phyloP scores from a whole-genome alignment of 2,329 filamentous ascomycete species.

The Lasiodiplodia sp. region DNA sequence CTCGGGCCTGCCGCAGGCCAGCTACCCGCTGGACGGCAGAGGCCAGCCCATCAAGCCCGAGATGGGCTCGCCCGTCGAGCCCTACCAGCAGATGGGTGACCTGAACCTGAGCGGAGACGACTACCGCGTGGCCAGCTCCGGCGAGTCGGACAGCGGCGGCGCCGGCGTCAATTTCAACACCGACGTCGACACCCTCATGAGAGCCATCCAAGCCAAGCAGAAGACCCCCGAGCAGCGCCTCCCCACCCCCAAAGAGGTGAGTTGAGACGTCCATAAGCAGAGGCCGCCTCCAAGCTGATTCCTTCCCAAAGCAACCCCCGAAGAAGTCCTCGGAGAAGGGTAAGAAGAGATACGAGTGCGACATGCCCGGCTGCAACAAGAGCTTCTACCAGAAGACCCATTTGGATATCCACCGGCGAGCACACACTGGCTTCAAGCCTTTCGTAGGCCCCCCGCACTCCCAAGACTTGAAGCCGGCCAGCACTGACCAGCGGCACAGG shows the following conservation, averaged over 20 bases:
- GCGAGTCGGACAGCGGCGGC: constrained; percentile 46
- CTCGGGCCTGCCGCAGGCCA: constrained; percentile 6
- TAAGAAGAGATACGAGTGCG: constrained; percentile 77
- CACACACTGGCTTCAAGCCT: constrained; percentile 89
- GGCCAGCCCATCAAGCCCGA: constrained; percentile 54
- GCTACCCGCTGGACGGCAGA: constrained; percentile 32
- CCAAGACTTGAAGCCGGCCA: neutral
- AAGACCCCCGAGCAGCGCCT: constrained; percentile 47
- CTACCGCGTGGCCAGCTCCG: constrained; percentile 44
- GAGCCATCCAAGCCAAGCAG: constrained; percentile 77
- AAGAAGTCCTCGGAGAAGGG: constrained; percentile 47
- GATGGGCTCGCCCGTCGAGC: constrained; percentile 50
- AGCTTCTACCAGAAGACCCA: constrained; percentile 92
- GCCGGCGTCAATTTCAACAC: constrained; percentile 74
- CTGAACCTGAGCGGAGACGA: constrained; percentile 21
- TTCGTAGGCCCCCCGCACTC: constrained; percentile 68
- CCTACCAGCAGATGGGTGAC: constrained; percentile 49
- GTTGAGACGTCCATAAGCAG: constrained; percentile 19
- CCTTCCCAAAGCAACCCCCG: constrained; percentile 19
- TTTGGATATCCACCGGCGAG: constrained; percentile 84
- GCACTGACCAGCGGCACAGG: constrained; percentile 44
- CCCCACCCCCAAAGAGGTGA: constrained; percentile 43
- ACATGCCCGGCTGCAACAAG: constrained; percentile 76
- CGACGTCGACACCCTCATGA: constrained; percentile 87
- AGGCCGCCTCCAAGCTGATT: constrained; percentile 7